Evolutionary conservation across 805 yeast species (phyloP).

Genomic region (Isabelozyma pseudorhagii): DNA sequence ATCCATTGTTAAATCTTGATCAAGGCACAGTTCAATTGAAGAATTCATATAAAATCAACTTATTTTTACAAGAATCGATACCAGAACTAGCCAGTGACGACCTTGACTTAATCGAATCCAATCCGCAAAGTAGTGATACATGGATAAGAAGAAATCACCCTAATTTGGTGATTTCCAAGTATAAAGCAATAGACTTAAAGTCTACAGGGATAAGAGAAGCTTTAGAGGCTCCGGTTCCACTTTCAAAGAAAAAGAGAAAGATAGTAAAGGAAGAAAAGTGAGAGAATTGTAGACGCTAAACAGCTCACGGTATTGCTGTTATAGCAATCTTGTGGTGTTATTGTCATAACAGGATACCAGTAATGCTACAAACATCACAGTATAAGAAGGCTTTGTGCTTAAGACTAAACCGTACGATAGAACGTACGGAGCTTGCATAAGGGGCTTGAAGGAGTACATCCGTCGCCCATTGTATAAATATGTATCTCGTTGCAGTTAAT

Average conservation of each 20-base stretch:
- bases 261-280: constrained; percentile 2
- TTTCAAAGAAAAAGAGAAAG: constrained; percentile 6
- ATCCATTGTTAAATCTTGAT: constrained; percentile 8
- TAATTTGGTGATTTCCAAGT: constrained; percentile 30
- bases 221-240: constrained; percentile 1
- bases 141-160: constrained; percentile 38
- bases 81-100: constrained; percentile 39
- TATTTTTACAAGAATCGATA: constrained; percentile 31
- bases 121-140: constrained; percentile 37
- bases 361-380: too few species aligned
- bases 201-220: constrained; percentile 13
- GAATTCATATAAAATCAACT: constrained; percentile 15
- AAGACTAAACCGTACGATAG: too few species aligned
- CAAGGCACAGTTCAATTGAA: constrained; percentile 12
- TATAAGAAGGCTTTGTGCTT: too few species aligned
- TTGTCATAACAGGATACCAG: not conserved
- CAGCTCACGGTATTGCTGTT: too few species aligned
- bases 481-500: too few species aligned
- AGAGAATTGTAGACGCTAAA: constrained; percentile 7
- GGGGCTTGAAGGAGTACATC: too few species aligned
- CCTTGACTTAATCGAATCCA: constrained; percentile 27
- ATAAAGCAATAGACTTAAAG: constrained; percentile 27
- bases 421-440: too few species aligned
- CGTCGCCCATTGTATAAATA: too few species aligned
- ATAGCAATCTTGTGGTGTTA: too few species aligned